Evolutionary conservation across 495 filamentous ascomycete species (phyloP), one percentile per base, ranked within the genome.

Genomic region (Annulohypoxylon nitens): DNA sequence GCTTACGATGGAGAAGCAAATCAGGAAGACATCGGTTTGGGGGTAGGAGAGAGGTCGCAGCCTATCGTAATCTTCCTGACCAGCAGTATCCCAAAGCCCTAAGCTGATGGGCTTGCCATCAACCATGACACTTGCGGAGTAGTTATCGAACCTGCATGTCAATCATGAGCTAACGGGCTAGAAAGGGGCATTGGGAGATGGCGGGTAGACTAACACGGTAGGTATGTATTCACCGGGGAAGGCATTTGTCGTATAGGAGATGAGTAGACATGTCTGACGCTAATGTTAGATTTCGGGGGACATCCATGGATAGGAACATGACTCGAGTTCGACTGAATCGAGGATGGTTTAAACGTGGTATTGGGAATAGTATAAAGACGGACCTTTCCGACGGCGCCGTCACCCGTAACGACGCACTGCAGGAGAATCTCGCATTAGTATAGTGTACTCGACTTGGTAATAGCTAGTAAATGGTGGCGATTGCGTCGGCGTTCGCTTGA

Each of bases 221-320:
- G 96, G 96, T 79, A 99, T 98, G 79, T 99, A 99, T 86, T 99
- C 96, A 73, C 96, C 96, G 14, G 96, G 96, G 81, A 99, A 99
- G 45, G 96, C 96, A 86, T 99, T 99, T 57, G 96, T 99, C 43
- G 96, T 98, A 81, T 98, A 98, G 18, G 96, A 98, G 79, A 99
- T 99, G 74, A 99, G 91, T 64, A 99, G 92, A 86, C 96, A 99
- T 86, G 96, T 99, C 97, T 98, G 76, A n/a, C 62, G 57, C 51
- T 55, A 76, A 61, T 20, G 75, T 84, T 75, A 84, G 80, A 64
- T 33, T 58, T 74, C 43, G 43, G 43, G 43, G 25, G 11, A 54
- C 10, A 33, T 26, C 30, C 30, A 30, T 30, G 5, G 30, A 4
- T 4, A 58, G 69, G 34, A 36, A 59, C 64, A 61, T 26, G 54